Conservation (phyloP, 164 flowering plant species). For the Vitis cinerea region DNA sequence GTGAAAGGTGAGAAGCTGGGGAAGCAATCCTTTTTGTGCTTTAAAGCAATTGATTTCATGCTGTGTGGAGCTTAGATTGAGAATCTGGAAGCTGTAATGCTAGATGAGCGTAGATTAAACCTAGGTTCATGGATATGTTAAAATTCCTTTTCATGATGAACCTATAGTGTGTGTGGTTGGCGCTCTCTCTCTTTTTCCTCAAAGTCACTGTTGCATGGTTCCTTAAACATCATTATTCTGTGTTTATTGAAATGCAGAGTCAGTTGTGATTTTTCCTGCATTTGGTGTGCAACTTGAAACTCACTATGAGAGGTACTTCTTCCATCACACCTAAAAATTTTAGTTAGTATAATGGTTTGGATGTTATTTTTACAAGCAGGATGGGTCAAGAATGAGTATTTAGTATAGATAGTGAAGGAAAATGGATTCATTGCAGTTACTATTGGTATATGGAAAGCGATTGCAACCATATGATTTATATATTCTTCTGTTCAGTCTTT, state of each 20-base stretch:
- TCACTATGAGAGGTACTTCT: conserved; percentile 61
- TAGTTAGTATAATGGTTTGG: no score
- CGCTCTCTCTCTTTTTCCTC: not conserved
- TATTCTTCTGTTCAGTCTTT: not conserved
- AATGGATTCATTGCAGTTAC: no score
- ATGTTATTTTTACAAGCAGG: no score
- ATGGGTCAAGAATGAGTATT: no score
- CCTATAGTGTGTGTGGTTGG: not conserved
- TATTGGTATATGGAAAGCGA: no score
- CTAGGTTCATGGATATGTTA: no score
- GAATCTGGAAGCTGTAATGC: no score
- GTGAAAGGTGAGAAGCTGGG: conserved; percentile 50
- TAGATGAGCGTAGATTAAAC: no score
- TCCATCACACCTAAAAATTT: not conserved
- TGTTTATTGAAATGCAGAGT: conserved; percentile 41
- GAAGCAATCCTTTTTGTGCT: not conserved
- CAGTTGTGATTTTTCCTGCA: conserved; percentile 69
- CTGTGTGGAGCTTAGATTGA: no score
- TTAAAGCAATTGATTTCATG: not conserved
- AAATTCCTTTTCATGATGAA: no score
- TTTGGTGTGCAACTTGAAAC: conserved; percentile 95
- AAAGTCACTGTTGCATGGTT: not conserved
- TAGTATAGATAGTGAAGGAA: no score
- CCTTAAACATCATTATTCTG: not conserved
- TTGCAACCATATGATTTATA: not conserved